Evolutionary conservation across 805 yeast genomes (phyloP).

Genomic region (Ogataea pini): DNA sequence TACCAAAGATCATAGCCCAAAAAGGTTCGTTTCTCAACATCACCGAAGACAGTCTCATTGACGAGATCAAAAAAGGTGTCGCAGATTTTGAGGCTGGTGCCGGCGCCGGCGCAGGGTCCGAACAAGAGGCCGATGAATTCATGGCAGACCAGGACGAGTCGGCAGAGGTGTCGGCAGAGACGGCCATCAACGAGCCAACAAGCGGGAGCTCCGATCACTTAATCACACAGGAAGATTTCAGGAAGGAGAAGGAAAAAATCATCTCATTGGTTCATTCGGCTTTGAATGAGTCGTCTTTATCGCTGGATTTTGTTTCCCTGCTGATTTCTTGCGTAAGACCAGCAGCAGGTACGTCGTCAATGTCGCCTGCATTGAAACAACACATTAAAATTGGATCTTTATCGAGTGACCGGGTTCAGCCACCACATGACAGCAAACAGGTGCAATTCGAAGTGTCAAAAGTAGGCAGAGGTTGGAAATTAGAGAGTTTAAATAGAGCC

Average conservation of each 20-base stretch:
- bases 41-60: slow-evolving; percentile 53
- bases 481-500: slow-evolving; percentile 63
- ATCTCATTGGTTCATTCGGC: slow-evolving; percentile 61
- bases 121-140: slow-evolving; percentile 7
- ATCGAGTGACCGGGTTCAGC: slow-evolving; percentile 45
- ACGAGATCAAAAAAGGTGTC: slow-evolving; percentile 41
- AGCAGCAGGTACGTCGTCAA: slow-evolving; percentile 80
- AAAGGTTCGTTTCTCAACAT: slow-evolving; percentile 59
- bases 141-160: slow-evolving; percentile 19
- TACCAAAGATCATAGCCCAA: slow-evolving; percentile 60
- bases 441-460: slow-evolving; percentile 31
- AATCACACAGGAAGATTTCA: slow-evolving; percentile 43
- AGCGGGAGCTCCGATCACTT: slow-evolving; percentile 10
- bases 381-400: slow-evolving; percentile 76
- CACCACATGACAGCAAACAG: slow-evolving; percentile 25
- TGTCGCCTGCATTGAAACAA: slow-evolving; percentile 80
- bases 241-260: slow-evolving; percentile 53
- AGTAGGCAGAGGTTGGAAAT: slow-evolving; percentile 82
- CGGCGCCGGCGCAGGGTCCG: not conserved
- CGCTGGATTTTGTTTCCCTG: slow-evolving; percentile 84
- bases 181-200: not conserved
- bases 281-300: slow-evolving; percentile 82
- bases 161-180: slow-evolving; percentile 3
- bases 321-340: slow-evolving; percentile 80
- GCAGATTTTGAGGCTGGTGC: slow-evolving; percentile 2